Evolutionary conservation across 2,329 filamentous ascomycete genomes (phyloP), one percentile per base, ranked within the genome.

Genomic region (Colletotrichum melonis): DNA sequence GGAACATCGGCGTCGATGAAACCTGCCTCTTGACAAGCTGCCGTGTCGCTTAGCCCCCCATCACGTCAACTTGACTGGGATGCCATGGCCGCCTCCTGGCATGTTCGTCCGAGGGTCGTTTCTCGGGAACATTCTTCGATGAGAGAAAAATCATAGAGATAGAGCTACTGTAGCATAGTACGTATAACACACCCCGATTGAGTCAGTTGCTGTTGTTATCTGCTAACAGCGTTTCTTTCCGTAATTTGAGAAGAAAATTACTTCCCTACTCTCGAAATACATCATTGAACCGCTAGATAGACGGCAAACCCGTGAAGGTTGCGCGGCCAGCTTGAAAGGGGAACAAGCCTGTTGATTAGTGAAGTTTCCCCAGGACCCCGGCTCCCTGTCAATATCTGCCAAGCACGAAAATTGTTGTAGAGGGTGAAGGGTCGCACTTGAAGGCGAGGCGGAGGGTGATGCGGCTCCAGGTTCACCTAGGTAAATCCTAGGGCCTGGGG

Each of bases 401-500:
- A 46, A 63, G 62, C 49, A 63, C 56, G 57, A 38, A 32, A 58
- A 7, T 63, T 22, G 49, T 42, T 14, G 46, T 63, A 35, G 63
- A 56, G 28, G 60, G 56, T 59, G 49, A 67, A 56, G 28, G 60
- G 56, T 59, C 54, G 54, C 16, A 42, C n/a, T 30, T 22, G 35
- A 22, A 70, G 46, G 28, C 58, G n/a, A 70, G 46, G 28, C 58
- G 22, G 14, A 30, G 49, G 63, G 63, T 57, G 54, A 72, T 72
- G 68, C 38, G 72, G 63, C 72, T 55, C 63, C 32, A 42, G 56
- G 35, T 14, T 58, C 24, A 38, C 67, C 63, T 65, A 57, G 70
- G 67, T 57, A 59, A 32, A 74, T 67, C 72, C 68, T 30, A 59
- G 72, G 49, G 57, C 52, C 54, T 52, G 55, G 52, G 19, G 56